Percentiles rank a stretch among this genome's conserved stretches.
Evolutionary conservation across 2,329 filamentous ascomycete species (phyloP).

Genomic region (Pseudogymnoascus sp.): DNA sequence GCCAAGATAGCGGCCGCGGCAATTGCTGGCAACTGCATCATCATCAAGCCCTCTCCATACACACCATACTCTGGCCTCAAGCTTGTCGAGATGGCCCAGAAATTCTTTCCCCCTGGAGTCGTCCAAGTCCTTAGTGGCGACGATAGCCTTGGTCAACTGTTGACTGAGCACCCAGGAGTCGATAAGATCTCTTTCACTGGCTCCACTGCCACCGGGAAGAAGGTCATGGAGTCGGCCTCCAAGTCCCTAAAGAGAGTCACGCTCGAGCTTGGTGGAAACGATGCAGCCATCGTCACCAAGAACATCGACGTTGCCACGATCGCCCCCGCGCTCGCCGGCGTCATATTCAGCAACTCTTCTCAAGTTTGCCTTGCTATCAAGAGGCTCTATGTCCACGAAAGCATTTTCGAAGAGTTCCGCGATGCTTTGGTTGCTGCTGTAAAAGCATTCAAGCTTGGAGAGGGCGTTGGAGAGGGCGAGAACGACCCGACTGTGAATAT

Average conservation of each 20-base stretch:
- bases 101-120: constrained; percentile 44
- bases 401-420: constrained; percentile 49
- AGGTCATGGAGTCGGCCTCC: constrained; percentile 42
- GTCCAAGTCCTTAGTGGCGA: constrained; percentile 47
- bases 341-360: constrained; percentile 44
- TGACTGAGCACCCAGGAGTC: constrained; percentile 45
- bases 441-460: constrained; percentile 35
- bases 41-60: constrained; percentile 45
- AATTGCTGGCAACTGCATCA: constrained; percentile 48
- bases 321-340: constrained; percentile 36
- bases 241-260: constrained; percentile 47
- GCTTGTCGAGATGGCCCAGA: constrained; percentile 41
- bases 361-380: constrained; percentile 51
- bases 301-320: constrained; percentile 42
- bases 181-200: constrained; percentile 53
- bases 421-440: constrained; percentile 41
- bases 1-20: constrained; percentile 51
- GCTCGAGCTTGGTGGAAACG: constrained; percentile 47
- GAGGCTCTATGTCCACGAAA: constrained; percentile 53
- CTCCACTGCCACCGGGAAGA: constrained; percentile 41
- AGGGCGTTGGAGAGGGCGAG: constrained; percentile 40
- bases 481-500: constrained; percentile 29
- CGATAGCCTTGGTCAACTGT: constrained; percentile 43
- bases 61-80: constrained; percentile 47
- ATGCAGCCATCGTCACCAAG: constrained; percentile 44